Conservation (phyloP, 768 basidiomycete genomes). For the Trametes cingulata region DNA sequence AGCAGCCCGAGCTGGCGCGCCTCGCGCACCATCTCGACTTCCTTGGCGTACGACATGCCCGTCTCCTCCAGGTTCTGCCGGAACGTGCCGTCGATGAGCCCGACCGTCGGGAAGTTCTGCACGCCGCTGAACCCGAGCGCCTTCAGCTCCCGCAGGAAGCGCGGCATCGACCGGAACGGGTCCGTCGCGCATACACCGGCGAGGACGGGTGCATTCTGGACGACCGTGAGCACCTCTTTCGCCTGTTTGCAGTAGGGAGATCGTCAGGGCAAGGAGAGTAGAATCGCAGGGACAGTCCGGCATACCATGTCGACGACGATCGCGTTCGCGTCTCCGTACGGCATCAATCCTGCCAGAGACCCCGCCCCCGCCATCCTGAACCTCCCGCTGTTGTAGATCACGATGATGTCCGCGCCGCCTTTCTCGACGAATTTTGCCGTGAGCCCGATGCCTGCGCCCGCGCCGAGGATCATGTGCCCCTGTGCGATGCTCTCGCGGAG, state of each 20-base stretch:
- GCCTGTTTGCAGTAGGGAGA: constrained; percentile 6
- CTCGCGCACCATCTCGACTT: constrained; percentile 25
- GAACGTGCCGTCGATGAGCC: constrained; percentile 24
- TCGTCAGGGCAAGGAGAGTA: background rate
- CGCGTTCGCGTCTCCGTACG: constrained; percentile 23
- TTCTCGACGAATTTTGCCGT: constrained; percentile 24
- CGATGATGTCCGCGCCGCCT: constrained; percentile 24
- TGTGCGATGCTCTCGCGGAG: constrained; percentile 19
- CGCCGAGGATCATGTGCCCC: constrained; percentile 18
- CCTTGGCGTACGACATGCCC: constrained; percentile 24
- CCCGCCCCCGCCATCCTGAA: constrained; percentile 23
- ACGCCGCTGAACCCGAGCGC: constrained; percentile 25
- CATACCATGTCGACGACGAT: constrained; percentile 22
- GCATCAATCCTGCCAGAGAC: constrained; percentile 22
- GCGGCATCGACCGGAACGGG: constrained; percentile 25
- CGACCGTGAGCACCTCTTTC: constrained; percentile 21
- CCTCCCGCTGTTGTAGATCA: constrained; percentile 23
- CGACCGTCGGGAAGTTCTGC: constrained; percentile 28
- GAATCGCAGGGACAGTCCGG: background rate
- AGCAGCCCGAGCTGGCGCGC: constrained; percentile 22
- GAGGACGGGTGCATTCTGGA: constrained; percentile 16
- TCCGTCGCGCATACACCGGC: constrained; percentile 26
- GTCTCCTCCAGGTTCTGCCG: constrained; percentile 27
- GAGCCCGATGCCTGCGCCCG: constrained; percentile 23
- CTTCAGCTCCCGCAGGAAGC: constrained; percentile 20